A percentile compares a stretch with the other conserved stretches of the same genome.
Conservation (phyloP, 768 basidiomycete species). For the Leccinum boreale region DNA sequence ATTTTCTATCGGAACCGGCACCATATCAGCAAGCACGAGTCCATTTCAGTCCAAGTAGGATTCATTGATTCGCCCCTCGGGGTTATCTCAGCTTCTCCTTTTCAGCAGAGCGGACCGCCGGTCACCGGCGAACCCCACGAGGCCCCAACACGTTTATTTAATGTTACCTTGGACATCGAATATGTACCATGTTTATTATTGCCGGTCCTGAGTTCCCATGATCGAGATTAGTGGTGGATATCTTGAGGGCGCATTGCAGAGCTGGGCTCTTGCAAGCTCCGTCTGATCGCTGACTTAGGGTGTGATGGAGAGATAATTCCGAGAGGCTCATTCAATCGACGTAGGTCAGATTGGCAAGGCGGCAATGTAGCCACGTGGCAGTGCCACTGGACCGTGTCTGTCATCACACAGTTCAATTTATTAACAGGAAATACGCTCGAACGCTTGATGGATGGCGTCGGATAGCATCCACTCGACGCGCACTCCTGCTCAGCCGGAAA, state of each 20-base stretch:
- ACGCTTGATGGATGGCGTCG: background rate
- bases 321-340: slow-evolving; percentile 10
- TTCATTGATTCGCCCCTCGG: slow-evolving; percentile 31
- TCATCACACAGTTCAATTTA: background rate
- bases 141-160: slow-evolving; percentile 34
- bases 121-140: slow-evolving; percentile 27
- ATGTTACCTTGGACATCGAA: slow-evolving; percentile 22
- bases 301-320: slow-evolving; percentile 8
- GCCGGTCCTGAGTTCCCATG: slow-evolving; percentile 20
- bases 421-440: background rate
- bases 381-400: background rate
- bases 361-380: slow-evolving; percentile 12
- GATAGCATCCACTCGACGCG: background rate
- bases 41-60: slow-evolving; percentile 20
- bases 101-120: slow-evolving; percentile 20
- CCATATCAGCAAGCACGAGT: slow-evolving; percentile 19
- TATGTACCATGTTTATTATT: slow-evolving; percentile 12
- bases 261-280: background rate
- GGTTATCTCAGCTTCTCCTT: slow-evolving; percentile 24
- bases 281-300: background rate
- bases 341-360: background rate
- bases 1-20: slow-evolving; percentile 33
- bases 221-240: slow-evolving; percentile 20
- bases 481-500: background rate
- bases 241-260: slow-evolving; percentile 4